phyloP scores from a whole-genome alignment of 1,284 basidiomycete genomes.

The Cryptococcus hybrid region DNA sequence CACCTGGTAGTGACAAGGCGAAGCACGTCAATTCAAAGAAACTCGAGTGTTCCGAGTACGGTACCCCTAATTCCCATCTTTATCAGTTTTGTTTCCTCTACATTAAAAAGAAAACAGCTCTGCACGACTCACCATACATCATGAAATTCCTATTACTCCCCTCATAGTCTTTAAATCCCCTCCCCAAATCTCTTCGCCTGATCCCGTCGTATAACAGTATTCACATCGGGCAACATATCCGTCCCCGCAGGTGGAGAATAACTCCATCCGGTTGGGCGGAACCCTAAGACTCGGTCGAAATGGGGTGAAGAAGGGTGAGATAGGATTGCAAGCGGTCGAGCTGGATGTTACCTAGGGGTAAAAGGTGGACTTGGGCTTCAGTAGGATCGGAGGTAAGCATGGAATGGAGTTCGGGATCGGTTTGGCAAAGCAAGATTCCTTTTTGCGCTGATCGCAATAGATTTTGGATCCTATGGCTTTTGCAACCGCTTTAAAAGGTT shows the following conservation, averaged over 20 bases:
- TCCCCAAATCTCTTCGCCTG: conserved; percentile 66
- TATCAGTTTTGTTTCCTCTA: not conserved
- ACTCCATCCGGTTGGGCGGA: conserved; percentile 95
- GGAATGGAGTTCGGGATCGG: conserved; percentile 74
- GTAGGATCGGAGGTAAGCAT: conserved; percentile 75
- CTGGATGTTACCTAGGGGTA: conserved; percentile 75
- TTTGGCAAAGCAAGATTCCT: conserved; percentile 74
- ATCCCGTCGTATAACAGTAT: conserved; percentile 64
- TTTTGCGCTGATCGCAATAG: conserved; percentile 84
- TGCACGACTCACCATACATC: conserved; percentile 60
- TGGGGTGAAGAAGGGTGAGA: conserved; percentile 67
- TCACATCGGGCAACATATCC: conserved; percentile 62
- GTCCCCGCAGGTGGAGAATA: conserved; percentile 69
- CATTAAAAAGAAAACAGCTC: conserved; percentile 9
- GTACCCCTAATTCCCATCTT: conserved; percentile 58
- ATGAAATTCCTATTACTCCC: conserved; percentile 65
- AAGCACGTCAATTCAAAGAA: conserved; percentile 95
- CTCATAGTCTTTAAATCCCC: conserved; percentile 65
- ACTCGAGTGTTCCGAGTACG: conserved; percentile 94
- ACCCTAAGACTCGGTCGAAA: conserved; percentile 76
- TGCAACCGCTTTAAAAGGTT: conserved; percentile 65
- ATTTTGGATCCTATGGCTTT: conserved; percentile 77
- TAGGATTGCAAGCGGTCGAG: conserved; percentile 77
- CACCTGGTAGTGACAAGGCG: conserved; percentile 76
- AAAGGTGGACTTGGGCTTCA: conserved; percentile 75